A percentile compares a stretch with the other conserved stretches of the same genome.
These are phyloP conservation scores for Acanthamoeba triangularis DNA, from an alignment of 208 protist species.

Conservation along the genomic window DNA sequence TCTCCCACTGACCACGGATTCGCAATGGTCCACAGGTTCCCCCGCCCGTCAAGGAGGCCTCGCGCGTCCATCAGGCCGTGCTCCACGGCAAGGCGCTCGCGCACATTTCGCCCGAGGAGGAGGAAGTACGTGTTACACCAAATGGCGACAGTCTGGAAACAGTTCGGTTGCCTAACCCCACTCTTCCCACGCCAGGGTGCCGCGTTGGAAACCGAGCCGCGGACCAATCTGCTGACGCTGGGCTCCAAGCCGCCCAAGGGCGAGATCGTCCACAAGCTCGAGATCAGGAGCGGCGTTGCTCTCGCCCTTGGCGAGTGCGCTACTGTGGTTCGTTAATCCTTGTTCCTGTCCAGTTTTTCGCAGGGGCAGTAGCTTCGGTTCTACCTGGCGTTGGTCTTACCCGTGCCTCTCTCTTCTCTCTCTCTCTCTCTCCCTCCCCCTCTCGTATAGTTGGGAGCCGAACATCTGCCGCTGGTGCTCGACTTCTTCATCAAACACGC, in stretches of 20 bases:
- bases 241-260: slow-evolving; percentile 32
- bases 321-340: not conserved
- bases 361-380: not conserved
- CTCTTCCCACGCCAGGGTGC: not conserved
- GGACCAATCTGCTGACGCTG: not conserved
- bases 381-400: not conserved
- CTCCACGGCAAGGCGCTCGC: slow-evolving; percentile 6
- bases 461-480: slow-evolving; percentile 46
- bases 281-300: slow-evolving; percentile 64
- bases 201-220: slow-evolving; percentile 21
- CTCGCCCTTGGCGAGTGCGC: slow-evolving; percentile 45
- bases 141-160: no score
- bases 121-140: not conserved
- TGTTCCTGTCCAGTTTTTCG: not conserved
- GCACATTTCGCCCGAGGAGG: not conserved
- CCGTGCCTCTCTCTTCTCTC: no score
- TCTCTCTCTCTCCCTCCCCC: not conserved
- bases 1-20: not conserved
- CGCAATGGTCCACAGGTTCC: slow-evolving; percentile 11
- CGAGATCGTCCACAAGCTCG: slow-evolving; percentile 10
- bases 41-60: slow-evolving; percentile 56
- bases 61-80: slow-evolving; percentile 55
- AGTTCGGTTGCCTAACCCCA: not conserved
- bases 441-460: slow-evolving; percentile 17
- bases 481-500: slow-evolving; percentile 63